phyloP scores from a whole-genome alignment of 306 rosid genomes.

The Trifolium subterraneum region DNA sequence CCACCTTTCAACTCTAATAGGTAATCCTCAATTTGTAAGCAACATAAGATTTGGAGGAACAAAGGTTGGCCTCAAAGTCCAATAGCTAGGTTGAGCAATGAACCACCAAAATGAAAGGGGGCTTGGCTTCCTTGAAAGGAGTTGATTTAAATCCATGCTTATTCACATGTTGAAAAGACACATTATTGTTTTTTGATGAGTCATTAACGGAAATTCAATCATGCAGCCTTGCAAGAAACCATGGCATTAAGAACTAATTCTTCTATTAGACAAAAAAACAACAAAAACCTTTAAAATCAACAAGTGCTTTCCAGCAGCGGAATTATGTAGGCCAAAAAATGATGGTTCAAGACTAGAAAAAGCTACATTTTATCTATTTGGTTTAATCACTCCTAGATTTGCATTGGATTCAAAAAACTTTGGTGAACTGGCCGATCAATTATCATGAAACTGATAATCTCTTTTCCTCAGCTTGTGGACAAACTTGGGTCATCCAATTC shows the following conservation, averaged over 20 bases:
- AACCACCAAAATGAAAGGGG: no score
- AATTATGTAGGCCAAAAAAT: slow-evolving; percentile 35
- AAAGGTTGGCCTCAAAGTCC: background rate
- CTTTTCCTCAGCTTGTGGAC: background rate
- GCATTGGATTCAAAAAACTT: slow-evolving; percentile 33
- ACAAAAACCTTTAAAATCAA: background rate
- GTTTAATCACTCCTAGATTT: slow-evolving; percentile 29
- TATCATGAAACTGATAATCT: slow-evolving; percentile 29
- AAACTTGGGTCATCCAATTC: slow-evolving; percentile 15
- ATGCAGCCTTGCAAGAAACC: no score
- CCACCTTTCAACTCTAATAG: no score
- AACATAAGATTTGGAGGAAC: background rate
- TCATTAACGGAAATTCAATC: no score
- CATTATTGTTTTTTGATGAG: no score
- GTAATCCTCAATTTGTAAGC: no score
- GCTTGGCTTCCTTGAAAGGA: no score
- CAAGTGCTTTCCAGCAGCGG: slow-evolving; percentile 26
- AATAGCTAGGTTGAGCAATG: background rate
- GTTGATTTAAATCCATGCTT: no score
- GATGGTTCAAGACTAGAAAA: slow-evolving; percentile 14
- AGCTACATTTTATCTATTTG: slow-evolving; percentile 28
- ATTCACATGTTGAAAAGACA: no score
- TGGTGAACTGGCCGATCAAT: slow-evolving; percentile 22
- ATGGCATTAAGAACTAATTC: background rate
- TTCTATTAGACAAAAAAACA: slow-evolving; percentile 32